Base-by-base conservation (phyloP, 2,329 filamentous ascomycete species). In the Trichoderma sp. region DNA sequence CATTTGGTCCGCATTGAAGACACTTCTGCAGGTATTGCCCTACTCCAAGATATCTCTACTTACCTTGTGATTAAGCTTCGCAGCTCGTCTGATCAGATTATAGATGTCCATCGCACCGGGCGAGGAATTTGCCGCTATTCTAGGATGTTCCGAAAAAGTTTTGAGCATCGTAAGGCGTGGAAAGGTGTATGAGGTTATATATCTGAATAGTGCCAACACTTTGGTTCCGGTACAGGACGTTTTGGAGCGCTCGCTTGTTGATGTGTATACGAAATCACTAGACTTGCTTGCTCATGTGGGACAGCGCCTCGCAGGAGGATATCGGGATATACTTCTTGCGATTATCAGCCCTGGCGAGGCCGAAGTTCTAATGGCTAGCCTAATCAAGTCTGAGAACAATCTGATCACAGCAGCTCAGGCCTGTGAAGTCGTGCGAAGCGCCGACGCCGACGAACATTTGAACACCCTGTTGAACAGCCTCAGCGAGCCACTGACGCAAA, bases 211-310 rank as follows among this genome's bases (percentile, higher is more conserved):
- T 21, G n/a, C 47, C 47, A 51, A 43, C 18, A 70, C 56, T 47
- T 3, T 18, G 0, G 26, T 6, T 9, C 57, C 34, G 7, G 34
- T 28, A 32, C 24, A 30, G 9, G 3, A 34, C 4, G 39, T 14
- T 28, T 51, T 70, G 36, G 34, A 47, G 18, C 4, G 18, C 26
- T 9, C 21, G 34, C 56, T 70, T 24, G 11, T 62, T 34, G 56
- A 12, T 1, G 34, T 53, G 1, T 70, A 70, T 8, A 21, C 66
- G 1, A 70, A 70, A 9, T 60, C 57, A 11, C 26, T 70, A 6
- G 66, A 70, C 26, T 28, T 70, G n/a, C 66, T 70, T 70, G 66
- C 66, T 0, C 24, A 61, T 70, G 36, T 30, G 3, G 66, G 9
- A 15, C 56, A 18, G 12, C 66, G 24, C n/a, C n/a, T 70, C 1